Evolutionary conservation across 352 stramenopile species (phyloP), one percentile per base, ranked within the genome.

Genomic region (Saprolegnia parasitica): DNA sequence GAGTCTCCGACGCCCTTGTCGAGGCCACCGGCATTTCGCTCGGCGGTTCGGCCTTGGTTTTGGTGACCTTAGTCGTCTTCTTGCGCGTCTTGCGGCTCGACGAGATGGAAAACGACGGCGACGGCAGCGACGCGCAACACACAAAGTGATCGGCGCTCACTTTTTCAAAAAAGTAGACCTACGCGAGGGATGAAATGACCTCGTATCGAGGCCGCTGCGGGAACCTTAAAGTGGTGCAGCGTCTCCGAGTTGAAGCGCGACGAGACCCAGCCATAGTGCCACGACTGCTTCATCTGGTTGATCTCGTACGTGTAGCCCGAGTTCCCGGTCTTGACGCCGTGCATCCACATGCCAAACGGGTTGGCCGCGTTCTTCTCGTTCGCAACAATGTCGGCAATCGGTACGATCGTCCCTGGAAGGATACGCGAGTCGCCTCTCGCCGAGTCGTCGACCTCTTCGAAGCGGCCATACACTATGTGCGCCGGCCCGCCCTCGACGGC

Each of bases 181-280:
- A 56, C 13, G 10, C 11, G 32, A 24, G 9, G 13, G 21, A 11
- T 11, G 11, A 11, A 47, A 47, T 47, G 10, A 21, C 15, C 11
- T 9, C 21, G 10, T 63, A 49, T n/a, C 86, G 11, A 49, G 42
- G 11, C 3, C 35, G 20, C 8, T 8, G 11, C 35, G 75, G 65
- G 87, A 89, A 91, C 81, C 37, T 85, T 81, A 66, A 93, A 93
- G 13, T 89, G 83, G 73, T 93, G 86, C 63, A 90, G 68, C 52
- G 91, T 90, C 71, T 93, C 91, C 76, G 83, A 91, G 68, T 93
- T 93, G 20, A 93, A 78, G 1, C 86, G 77, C 45, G 86, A 93
- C 5, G 86, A 93, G 58, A 91, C 83, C 86, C 86, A 93, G n/a
- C 86, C 86, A 64, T 93, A 93, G 73, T 93, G 86, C 86, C 86